These are phyloP conservation scores for Camptophora hylomeconis DNA, from an alignment of 2,329 filamentous ascomycete species.

Conservation along the genomic window DNA sequence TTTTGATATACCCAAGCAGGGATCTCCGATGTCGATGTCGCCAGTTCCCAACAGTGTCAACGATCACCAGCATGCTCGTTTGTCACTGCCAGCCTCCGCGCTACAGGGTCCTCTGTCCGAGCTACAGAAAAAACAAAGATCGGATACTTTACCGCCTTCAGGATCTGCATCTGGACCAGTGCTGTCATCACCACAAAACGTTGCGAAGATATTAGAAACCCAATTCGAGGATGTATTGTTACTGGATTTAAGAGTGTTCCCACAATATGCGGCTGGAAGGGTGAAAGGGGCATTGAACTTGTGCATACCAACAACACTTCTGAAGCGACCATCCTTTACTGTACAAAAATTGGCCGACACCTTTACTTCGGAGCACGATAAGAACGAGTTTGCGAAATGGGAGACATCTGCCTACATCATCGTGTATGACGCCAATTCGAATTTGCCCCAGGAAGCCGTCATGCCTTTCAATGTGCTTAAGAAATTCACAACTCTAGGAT, in stretches of 20 bases:
- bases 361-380: constrained; percentile 60
- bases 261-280: constrained; percentile 63
- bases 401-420: constrained; percentile 60
- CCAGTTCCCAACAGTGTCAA: constrained; percentile 20
- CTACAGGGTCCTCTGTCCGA: constrained; percentile 24
- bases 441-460: constrained; percentile 65
- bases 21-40: constrained; percentile 35
- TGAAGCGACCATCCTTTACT: constrained; percentile 85
- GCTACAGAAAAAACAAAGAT: constrained; percentile 19
- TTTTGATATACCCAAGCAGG: constrained; percentile 32
- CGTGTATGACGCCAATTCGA: constrained; percentile 72
- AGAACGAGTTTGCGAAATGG: constrained; percentile 66
- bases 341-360: constrained; percentile 77
- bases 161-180: constrained; percentile 33
- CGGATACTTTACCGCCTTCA: constrained; percentile 41
- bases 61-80: constrained; percentile 37
- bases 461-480: constrained; percentile 78
- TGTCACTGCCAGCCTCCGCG: constrained; percentile 42
- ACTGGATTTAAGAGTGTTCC: constrained; percentile 75
- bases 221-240: constrained; percentile 48
- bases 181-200: constrained; percentile 41
- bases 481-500: constrained; percentile 81
- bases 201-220: constrained; percentile 45
- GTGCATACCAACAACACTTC: constrained; percentile 84
- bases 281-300: constrained; percentile 76